phyloP scores from a whole-genome alignment of 345 rosid genomes.

The Euphorbia pulcherrima region DNA sequence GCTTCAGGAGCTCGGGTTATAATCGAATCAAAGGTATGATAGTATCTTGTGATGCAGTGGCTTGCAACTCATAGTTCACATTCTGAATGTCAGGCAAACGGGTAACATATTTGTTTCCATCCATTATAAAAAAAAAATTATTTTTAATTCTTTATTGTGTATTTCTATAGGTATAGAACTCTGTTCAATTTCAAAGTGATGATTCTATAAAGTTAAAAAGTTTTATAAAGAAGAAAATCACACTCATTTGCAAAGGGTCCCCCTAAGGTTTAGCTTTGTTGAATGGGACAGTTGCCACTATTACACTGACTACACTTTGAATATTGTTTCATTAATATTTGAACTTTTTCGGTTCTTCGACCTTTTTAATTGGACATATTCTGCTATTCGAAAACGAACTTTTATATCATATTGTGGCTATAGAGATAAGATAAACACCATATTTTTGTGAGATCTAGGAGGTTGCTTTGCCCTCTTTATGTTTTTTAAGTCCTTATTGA shows the following conservation, averaged over 20 bases:
- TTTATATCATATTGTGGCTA: no score
- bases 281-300: slow-evolving; percentile 4
- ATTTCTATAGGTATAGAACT: slow-evolving; percentile 12
- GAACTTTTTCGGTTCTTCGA: no score
- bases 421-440: no score
- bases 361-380: no score
- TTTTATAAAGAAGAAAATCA: slow-evolving; percentile 17
- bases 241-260: slow-evolving; percentile 17
- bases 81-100: slow-evolving; percentile 6
- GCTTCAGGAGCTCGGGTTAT: slow-evolving; percentile 98
- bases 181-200: slow-evolving; percentile 32
- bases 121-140: not conserved
- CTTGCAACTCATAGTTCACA: slow-evolving; percentile 32
- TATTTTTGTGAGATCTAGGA: no score
- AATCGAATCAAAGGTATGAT: slow-evolving; percentile 79
- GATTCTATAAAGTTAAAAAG: slow-evolving; percentile 32
- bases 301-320: not conserved
- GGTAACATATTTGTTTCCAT: not conserved
- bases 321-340: slow-evolving; percentile 11
- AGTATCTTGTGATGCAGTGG: slow-evolving; percentile 31
- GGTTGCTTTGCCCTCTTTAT: not conserved
- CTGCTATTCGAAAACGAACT: no score
- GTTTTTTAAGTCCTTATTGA: not conserved
- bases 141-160: slow-evolving; percentile 5
- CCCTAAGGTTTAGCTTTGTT: slow-evolving; percentile 12